These are phyloP conservation scores for Tinospora cordifolia DNA, from an alignment of 164 flowering plant species.

Conservation along the genomic window DNA sequence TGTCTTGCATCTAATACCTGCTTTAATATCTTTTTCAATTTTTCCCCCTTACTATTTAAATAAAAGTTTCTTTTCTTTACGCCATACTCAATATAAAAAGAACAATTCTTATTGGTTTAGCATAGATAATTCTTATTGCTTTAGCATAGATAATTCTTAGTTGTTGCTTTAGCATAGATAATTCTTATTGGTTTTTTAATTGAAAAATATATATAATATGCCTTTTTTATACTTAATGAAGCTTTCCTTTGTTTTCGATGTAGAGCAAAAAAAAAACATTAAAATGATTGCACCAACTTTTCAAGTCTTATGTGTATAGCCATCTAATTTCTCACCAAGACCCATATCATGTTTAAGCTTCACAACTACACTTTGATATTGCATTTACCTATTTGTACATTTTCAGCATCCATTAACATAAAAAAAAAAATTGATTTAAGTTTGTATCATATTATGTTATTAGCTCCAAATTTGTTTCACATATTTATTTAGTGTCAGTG, in stretches of 20 bases:
- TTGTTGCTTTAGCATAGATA: too few species aligned
- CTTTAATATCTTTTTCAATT: too few species aligned
- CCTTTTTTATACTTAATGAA: too few species aligned
- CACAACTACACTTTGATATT: neutral
- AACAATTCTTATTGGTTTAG: too few species aligned
- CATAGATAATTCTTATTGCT: too few species aligned
- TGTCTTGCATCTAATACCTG: too few species aligned
- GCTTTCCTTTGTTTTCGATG: neutral
- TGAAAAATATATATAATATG: too few species aligned
- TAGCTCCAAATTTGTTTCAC: neutral
- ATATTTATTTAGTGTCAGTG: neutral
- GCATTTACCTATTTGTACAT: neutral
- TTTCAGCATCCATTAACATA: neutral
- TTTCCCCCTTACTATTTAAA: too few species aligned
- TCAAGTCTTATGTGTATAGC: neutral
- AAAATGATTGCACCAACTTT: neutral
- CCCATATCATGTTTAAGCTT: neutral
- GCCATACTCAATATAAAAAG: too few species aligned
- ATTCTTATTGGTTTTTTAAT: too few species aligned
- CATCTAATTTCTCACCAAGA: neutral
- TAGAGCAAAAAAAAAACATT: neutral
- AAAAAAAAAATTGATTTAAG: neutral
- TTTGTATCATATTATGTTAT: neutral
- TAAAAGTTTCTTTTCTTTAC: too few species aligned
- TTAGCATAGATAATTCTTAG: too few species aligned